These are phyloP conservation scores for Zalerion maritima DNA, from an alignment of 495 filamentous ascomycete species.

Conservation along the genomic window DNA sequence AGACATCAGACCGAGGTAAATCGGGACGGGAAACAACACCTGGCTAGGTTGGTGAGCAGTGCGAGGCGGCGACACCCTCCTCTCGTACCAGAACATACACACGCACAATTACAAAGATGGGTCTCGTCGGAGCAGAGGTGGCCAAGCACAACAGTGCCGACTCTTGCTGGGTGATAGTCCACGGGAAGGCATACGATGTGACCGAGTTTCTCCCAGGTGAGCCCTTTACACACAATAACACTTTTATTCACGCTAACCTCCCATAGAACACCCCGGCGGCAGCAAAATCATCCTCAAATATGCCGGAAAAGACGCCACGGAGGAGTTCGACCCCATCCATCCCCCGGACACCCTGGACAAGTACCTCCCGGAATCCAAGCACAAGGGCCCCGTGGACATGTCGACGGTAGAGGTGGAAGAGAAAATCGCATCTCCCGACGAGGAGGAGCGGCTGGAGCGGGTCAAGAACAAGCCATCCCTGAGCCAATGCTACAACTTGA, in stretches of 20 bases:
- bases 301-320: slow-evolving; percentile 73
- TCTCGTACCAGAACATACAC: too few relatives aligned
- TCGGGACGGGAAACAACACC: too few relatives aligned
- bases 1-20: too few relatives aligned
- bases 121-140: slow-evolving; percentile 46
- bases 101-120: too few relatives aligned
- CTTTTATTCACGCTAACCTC: slow-evolving; percentile 11
- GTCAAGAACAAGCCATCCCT: slow-evolving; percentile 67
- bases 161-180: slow-evolving; percentile 70
- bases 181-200: slow-evolving; percentile 63
- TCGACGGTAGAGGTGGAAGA: slow-evolving; percentile 59
- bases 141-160: slow-evolving; percentile 51
- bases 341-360: slow-evolving; percentile 63
- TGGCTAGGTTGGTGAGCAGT: too few relatives aligned
- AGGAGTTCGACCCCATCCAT: slow-evolving; percentile 72
- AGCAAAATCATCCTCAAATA: slow-evolving; percentile 67
- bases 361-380: slow-evolving; percentile 73
- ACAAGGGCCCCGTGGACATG: slow-evolving; percentile 89
- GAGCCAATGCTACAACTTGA: slow-evolving; percentile 83
- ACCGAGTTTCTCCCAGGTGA: slow-evolving; percentile 52
- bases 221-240: neutral
- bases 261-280: slow-evolving; percentile 61
- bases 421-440: slow-evolving; percentile 58
- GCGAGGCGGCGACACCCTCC: too few relatives aligned
- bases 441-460: slow-evolving; percentile 58